These are phyloP conservation scores for Polygonum aviculare DNA, from an alignment of 148 eudicot species.

Conservation along the genomic window DNA sequence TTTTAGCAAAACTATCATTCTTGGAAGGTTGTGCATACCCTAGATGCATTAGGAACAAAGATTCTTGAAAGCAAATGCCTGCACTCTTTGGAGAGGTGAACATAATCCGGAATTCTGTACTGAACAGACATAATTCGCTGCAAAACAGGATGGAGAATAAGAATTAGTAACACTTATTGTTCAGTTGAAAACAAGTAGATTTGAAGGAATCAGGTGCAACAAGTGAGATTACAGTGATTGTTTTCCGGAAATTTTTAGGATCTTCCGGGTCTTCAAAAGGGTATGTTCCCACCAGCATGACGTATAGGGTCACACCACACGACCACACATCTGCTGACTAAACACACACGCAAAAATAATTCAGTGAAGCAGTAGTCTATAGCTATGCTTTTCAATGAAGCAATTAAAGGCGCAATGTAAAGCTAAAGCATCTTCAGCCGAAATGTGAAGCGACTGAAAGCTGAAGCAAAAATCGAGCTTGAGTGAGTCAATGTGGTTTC, in stretches of 20 bases:
- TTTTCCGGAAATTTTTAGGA: constrained; percentile 60
- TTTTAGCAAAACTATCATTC: no score
- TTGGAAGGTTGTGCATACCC: constrained; percentile 27
- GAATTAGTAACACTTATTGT: neutral
- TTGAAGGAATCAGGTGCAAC: neutral
- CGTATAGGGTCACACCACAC: constrained; percentile 84
- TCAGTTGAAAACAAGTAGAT: neutral
- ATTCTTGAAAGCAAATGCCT: constrained; percentile 62
- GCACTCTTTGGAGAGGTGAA: constrained; percentile 72
- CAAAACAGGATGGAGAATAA: constrained; percentile 2
- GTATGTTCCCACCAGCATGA: constrained; percentile 85
- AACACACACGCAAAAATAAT: neutral
- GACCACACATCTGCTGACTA: constrained; percentile 98
- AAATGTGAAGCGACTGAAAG: constrained; percentile 1
- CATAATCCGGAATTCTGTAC: constrained; percentile 77
- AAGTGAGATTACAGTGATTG: constrained; percentile 46
- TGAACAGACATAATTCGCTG: constrained; percentile 74
- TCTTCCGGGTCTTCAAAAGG: constrained; percentile 83
- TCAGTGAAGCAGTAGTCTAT: neutral
- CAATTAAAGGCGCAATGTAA: neutral
- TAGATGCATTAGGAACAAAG: constrained; percentile 47
- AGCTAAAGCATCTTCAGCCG: neutral
- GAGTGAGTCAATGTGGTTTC: neutral
- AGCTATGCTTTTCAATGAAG: neutral
- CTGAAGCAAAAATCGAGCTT: neutral